Percentiles rank a stretch among this genome's conserved stretches.
Evolutionary conservation across 805 yeast species (phyloP).

Genomic region (baker's yeast (Saccharomyces cerevisiae)): DNA sequence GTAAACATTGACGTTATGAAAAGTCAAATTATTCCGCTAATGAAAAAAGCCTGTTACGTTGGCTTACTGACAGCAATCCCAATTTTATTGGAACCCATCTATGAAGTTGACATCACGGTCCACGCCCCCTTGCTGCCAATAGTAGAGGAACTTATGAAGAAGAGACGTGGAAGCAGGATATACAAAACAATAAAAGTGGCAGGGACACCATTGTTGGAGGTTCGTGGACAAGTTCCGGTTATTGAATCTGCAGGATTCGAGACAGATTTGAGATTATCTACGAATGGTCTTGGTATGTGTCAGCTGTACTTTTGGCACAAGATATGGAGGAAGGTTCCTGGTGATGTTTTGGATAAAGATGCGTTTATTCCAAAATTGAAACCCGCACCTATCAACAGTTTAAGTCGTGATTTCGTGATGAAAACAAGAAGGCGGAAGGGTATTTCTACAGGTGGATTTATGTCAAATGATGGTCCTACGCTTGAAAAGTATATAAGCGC

Average conservation of each 20-base stretch:
- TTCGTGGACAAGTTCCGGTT: conserved; percentile 68
- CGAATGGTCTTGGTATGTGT: conserved; percentile 73
- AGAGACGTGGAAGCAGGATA: conserved; percentile 62
- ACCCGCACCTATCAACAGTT: conserved; percentile 60
- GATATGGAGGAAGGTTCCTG: conserved; percentile 74
- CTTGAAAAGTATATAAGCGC: conserved; percentile 59
- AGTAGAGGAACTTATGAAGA: conserved; percentile 42
- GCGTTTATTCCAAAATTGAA: conserved; percentile 58
- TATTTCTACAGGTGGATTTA: conserved; percentile 48
- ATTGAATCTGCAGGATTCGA: conserved; percentile 88
- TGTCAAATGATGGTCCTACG: conserved; percentile 28
- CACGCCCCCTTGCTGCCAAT: conserved; percentile 40
- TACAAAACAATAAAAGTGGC: conserved; percentile 45
- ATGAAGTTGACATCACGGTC: conserved; percentile 51
- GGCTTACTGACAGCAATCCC: conserved; percentile 76
- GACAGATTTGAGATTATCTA: conserved; percentile 68
- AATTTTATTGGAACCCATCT: conserved; percentile 72
- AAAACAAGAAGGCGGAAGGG: conserved; percentile 90
- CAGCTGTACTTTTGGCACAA: conserved; percentile 49
- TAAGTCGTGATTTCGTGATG: conserved; percentile 82
- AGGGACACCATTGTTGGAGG: conserved; percentile 60
- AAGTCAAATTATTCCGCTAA: conserved; percentile 73
- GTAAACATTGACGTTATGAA: conserved; percentile 34
- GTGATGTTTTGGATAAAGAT: conserved; percentile 75
- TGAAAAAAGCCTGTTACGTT: conserved; percentile 75